Percentiles rank a stretch among this genome's conserved stretches.
These are phyloP conservation scores for Cryphonectria naterciae DNA, from an alignment of 2,329 filamentous ascomycete genomes.

Conservation along the genomic window DNA sequence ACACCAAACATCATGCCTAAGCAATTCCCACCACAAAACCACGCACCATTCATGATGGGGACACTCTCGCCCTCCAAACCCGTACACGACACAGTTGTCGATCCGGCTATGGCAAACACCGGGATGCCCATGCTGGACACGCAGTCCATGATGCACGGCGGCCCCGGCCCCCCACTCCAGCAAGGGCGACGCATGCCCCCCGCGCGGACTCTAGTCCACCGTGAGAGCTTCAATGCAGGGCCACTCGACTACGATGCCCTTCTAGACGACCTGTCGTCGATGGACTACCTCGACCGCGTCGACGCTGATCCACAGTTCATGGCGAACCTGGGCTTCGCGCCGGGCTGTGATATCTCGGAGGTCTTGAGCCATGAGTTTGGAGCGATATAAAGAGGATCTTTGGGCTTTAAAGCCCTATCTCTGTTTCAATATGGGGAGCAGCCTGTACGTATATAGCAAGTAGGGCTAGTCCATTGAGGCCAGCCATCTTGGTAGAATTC, in stretches of 20 bases:
- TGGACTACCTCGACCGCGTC: constrained; percentile 52
- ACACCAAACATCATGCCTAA: constrained; percentile 20
- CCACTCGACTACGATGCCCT: constrained; percentile 55
- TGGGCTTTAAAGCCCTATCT: background rate
- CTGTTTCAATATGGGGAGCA: background rate
- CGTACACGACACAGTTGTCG: constrained; percentile 1
- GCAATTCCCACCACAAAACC: constrained; percentile 12
- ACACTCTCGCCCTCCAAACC: constrained; percentile 20
- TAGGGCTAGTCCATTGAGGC: background rate
- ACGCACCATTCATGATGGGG: constrained; percentile 21
- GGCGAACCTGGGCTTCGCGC: constrained; percentile 68
- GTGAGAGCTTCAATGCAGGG: constrained; percentile 34
- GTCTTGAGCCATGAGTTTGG: constrained; percentile 44
- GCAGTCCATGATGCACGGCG: constrained; percentile 21
- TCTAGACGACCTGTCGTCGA: constrained; percentile 56
- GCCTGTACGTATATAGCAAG: background rate
- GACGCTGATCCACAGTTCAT: constrained; percentile 66
- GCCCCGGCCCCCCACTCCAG: constrained; percentile 7
- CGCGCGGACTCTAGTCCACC: constrained; percentile 23
- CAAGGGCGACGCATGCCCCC: constrained; percentile 12
- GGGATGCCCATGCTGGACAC: constrained; percentile 18
- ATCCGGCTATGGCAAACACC: constrained; percentile 3
- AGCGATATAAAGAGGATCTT: constrained; percentile 26
- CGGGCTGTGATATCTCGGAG: constrained; percentile 59
- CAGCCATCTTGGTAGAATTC: background rate